Conservation (phyloP, 2,329 filamentous ascomycete species). For the Helicocarpus griseus region DNA sequence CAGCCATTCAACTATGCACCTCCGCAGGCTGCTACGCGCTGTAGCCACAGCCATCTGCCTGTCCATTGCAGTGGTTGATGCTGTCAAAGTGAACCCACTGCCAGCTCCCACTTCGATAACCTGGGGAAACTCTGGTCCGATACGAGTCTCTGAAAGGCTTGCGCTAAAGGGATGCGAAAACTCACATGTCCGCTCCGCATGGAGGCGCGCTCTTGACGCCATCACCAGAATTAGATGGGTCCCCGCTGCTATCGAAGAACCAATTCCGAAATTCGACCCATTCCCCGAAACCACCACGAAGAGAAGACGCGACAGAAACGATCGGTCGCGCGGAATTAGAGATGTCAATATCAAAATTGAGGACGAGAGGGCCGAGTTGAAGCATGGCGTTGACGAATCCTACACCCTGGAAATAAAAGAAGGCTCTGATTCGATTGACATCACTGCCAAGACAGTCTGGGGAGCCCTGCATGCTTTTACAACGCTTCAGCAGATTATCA, state of each 20-base stretch:
- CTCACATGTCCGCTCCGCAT: conserved; percentile 36
- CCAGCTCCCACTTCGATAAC: conserved; percentile 44
- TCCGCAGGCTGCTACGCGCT: not conserved
- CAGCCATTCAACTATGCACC: not conserved
- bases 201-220: conserved; percentile 40
- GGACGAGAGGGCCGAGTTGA: conserved; percentile 38
- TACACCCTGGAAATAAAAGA: conserved; percentile 40
- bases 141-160: conserved; percentile 30
- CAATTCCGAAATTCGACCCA: conserved; percentile 40
- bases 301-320: conserved; percentile 20
- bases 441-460: conserved; percentile 44
- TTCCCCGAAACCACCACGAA: conserved; percentile 40
- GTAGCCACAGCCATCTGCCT: conserved; percentile 1
- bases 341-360: conserved; percentile 38
- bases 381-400: conserved; percentile 50
- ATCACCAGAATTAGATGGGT: conserved; percentile 45
- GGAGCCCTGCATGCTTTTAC: conserved; percentile 48
- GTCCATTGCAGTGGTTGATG: not conserved
- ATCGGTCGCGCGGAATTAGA: conserved; percentile 23
- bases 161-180: conserved; percentile 29
- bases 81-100: conserved; percentile 45
- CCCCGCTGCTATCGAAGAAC: conserved; percentile 44
- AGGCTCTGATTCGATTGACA: conserved; percentile 33
- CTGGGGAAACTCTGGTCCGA: conserved; percentile 44
- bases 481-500: conserved; percentile 48